A percentile compares a stretch with the other conserved stretches of the same genome.
Evolutionary conservation across 345 rosid species (phyloP).

Genomic region (Moricandia arvensis): DNA sequence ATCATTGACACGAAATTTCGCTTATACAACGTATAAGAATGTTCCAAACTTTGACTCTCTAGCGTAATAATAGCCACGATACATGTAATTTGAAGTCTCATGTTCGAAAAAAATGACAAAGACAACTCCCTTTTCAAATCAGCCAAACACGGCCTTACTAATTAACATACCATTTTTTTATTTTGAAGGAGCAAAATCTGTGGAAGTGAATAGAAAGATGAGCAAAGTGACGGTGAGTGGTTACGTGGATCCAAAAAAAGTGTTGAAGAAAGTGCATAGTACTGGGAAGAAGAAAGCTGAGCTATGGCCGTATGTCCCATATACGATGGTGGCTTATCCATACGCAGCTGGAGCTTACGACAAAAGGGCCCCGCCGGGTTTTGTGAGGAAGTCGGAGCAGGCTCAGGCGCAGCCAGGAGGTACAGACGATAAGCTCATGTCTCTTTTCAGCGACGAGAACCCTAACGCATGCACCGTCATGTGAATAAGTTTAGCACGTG

Average conservation of each 20-base stretch:
- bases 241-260: conserved; percentile 36
- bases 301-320: conserved; percentile 42
- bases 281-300: conserved; percentile 41
- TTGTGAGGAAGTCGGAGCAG: conserved; percentile 38
- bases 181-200: conserved; percentile 35
- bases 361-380: conserved; percentile 37
- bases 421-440: conserved; percentile 37
- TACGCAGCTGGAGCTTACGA: conserved; percentile 39
- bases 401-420: conserved; percentile 36
- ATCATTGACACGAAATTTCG: conserved; percentile 20
- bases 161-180: not conserved
- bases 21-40: not conserved
- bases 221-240: conserved; percentile 39
- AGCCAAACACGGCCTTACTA: not conserved
- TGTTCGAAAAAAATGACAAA: not conserved
- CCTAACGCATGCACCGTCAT: conserved; percentile 38
- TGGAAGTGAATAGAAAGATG: conserved; percentile 38
- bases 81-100: not conserved
- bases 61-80: not conserved
- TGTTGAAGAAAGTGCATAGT: conserved; percentile 29
- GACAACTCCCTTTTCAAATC: not conserved
- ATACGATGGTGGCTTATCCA: conserved; percentile 39
- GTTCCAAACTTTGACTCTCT: not conserved
- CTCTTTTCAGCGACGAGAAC: conserved; percentile 41
- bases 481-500: conserved; percentile 7